Evolutionary conservation across 257 asterid genomes (phyloP), one percentile per base, ranked within the genome.

Genomic region (Rubia yunnanensis): DNA sequence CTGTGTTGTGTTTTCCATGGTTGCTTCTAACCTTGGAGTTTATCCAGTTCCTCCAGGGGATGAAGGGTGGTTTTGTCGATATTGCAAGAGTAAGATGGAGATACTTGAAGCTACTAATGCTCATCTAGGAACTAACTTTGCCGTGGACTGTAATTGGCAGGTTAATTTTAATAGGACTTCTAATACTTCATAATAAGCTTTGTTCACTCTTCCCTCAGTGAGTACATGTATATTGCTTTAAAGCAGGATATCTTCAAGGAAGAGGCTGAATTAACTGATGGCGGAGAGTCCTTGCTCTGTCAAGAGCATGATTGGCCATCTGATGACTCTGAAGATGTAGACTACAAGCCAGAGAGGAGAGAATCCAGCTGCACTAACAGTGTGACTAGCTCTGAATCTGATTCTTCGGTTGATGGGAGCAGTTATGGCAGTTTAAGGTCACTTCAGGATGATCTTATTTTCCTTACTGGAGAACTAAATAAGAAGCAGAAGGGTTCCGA

Each of bases 61-160:
- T 65, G 95, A 94, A 82, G 94, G 97, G 74, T 94, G 99, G 99
- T 85, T 90, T 76, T 94, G 99, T 85, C 86, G 85, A 84, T 88
- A 81, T 73, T 94, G 99, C 70, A 82, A 80, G 84, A 84, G 84
- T 78, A 94, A 88, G 80, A 88, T 84, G 76, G 99, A 90, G 77
- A 88, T 94, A 70, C 72, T 94, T 68, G 99, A 90, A 77, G 94
- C 88, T 63, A 94, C 88, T 69, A 94, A 90, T 78, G 99, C 97
- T 77, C 97, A 90, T 81, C 85, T 94, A 54, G 99, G 97, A 62
- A 94, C 99, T 50, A 82, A 88, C 74, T 94, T 90, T 70, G 80
- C 95, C 26, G 38, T 78, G 76, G 89, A 90, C 71, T 81, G 88
- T 76, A 77, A 74, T 78, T 94, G 97, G 99, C 85, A 88, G 96